phyloP scores from a whole-genome alignment of 73 alveolate genomes.

The Stentor roeselii region DNA sequence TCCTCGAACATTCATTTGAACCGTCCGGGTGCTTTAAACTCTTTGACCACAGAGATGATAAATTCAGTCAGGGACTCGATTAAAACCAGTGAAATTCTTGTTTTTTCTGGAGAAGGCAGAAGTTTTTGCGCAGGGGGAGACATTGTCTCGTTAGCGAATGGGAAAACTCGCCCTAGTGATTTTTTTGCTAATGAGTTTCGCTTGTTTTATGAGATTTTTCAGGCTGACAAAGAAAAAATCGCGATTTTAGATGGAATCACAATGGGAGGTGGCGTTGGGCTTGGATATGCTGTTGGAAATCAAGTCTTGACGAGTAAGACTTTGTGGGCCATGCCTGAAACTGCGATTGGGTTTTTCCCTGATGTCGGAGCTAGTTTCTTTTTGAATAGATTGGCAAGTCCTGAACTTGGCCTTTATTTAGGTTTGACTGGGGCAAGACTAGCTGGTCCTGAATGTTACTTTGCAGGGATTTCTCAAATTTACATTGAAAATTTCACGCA shows the following conservation, averaged over 20 bases:
- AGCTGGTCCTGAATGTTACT: constrained; percentile 17
- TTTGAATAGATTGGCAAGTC: neutral
- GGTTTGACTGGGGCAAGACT: constrained; percentile 37
- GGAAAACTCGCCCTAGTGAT: neutral
- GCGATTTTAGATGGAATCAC: constrained; percentile 25
- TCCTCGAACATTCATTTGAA: neutral
- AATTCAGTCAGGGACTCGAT: neutral
- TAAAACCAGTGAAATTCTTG: neutral
- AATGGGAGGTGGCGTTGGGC: constrained; percentile 44
- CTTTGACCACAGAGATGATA: neutral
- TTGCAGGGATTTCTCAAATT: neutral
- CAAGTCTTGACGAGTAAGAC: constrained; percentile 31
- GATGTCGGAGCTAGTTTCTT: constrained; percentile 45
- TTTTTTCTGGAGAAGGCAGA: neutral
- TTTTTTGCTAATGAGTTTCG: neutral
- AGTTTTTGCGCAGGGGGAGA: constrained; percentile 26
- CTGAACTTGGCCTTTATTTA: constrained; percentile 32
- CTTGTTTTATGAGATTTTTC: neutral
- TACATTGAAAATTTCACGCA: neutral
- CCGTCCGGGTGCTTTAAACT: neutral
- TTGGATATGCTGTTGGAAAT: constrained; percentile 3
- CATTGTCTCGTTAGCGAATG: neutral
- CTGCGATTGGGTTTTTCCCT: constrained; percentile 36
- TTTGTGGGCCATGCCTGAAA: constrained; percentile 40
- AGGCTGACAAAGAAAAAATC: neutral